A percentile compares a stretch with the other conserved stretches of the same genome.
These are phyloP conservation scores for Vitis cinerea DNA, from an alignment of 164 flowering plant genomes.

Conservation along the genomic window DNA sequence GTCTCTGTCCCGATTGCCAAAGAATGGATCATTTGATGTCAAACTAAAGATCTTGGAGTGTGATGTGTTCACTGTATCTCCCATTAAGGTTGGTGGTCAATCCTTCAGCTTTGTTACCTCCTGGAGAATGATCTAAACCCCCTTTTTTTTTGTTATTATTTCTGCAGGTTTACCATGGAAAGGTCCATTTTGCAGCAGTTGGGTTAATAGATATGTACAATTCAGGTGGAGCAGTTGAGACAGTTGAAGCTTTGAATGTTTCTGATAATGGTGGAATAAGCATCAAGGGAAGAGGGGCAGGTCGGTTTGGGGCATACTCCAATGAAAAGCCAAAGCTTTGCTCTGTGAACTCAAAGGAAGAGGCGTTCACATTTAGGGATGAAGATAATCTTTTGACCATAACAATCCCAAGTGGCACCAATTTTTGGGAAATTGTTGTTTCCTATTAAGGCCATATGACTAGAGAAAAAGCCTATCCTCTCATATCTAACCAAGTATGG, in stretches of 20 bases:
- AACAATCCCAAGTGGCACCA: constrained; percentile 27
- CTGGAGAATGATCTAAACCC: neutral
- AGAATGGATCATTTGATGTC: constrained; percentile 28
- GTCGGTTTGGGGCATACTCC: constrained; percentile 58
- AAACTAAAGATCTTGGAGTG: constrained; percentile 41
- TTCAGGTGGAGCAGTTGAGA: constrained; percentile 64
- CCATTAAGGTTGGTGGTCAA: constrained; percentile 43
- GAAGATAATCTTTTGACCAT: constrained; percentile 40
- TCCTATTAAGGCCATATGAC: constrained; percentile 13
- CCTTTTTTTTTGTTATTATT: neutral
- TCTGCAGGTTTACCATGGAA: constrained; percentile 36
- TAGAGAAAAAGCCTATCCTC: no score
- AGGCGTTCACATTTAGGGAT: constrained; percentile 26
- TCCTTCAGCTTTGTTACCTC: no score
- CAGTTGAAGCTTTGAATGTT: constrained; percentile 21
- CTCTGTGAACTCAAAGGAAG: constrained; percentile 33
- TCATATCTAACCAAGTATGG: no score
- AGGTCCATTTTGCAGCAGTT: constrained; percentile 54
- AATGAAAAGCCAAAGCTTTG: constrained; percentile 39
- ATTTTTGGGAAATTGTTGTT: constrained; percentile 45
- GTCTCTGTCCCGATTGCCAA: constrained; percentile 30
- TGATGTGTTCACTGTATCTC: constrained; percentile 56
- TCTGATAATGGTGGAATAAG: constrained; percentile 18
- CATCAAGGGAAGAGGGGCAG: constrained; percentile 52
- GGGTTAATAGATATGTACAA: constrained; percentile 67